Base-by-base conservation (phyloP, 768 basidiomycete species). In the Neoboletus subvelutipes region DNA sequence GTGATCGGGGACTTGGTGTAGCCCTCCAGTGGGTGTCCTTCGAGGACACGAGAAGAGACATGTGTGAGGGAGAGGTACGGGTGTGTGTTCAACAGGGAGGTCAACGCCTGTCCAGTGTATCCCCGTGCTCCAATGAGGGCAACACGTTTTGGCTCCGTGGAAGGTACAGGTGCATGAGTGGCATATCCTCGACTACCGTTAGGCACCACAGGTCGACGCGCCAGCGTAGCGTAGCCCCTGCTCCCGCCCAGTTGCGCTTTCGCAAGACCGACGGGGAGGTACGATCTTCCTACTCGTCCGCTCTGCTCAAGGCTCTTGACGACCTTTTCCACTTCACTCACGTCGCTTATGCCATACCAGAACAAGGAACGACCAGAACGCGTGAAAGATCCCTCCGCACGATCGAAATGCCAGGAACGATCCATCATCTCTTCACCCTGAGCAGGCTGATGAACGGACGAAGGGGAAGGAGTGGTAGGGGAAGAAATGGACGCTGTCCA, bases 331-430 rank as follows among this genome's bases (percentile, higher is more conserved):
- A 99, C 92, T 74, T 98, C 95, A 52, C 83, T 83, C 28, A 96
- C 85, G 65, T 95, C 92, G 60, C 88, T 87, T 28, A 98, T 80
- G 43, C 97, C 97, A 69, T 96, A 98, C 96, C 97, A 99, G 83
- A 97, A 98, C 68, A 99, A 75, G 67, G 87, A 94, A 74, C 86
- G 86, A 20, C 96, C 95, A 18, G 92, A 92, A 39, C 97, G 82
- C 18, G 94, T 96, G 78, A 99, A 99, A 73, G 91, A 93, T 1
- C 97, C 97, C 64, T 98, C 95, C 0, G 97, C 94, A 54, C 94
- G 86, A 78, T 99, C 96, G 66, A 98, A 99, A 76, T 99, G 96
- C 97, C 97, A 99, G 4, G 88, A 83, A 40, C 95, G 86, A 75
- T 97, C 95, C 48, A 68, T 61, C 54, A 67, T 69, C 76, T 98